Conservation (phyloP, 306 rosid genomes). For the Ziziphus jujuba region DNA sequence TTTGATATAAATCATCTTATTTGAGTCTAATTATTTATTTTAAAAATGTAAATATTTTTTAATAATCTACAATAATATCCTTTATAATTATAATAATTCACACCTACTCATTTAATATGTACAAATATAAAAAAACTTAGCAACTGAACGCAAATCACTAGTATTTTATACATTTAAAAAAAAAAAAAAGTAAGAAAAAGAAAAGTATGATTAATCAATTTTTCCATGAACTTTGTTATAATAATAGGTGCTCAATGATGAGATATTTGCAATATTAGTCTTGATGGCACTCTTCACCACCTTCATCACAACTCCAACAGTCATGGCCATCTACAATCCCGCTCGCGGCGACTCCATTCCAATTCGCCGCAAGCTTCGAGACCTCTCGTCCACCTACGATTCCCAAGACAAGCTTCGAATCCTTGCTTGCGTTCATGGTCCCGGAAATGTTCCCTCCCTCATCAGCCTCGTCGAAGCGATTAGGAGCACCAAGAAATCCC, state of each 20-base stretch:
- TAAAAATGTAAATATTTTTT: too few relatives aligned
- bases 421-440: conserved; percentile 74
- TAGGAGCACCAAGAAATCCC: conserved; percentile 44
- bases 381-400: conserved; percentile 28
- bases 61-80: too few relatives aligned
- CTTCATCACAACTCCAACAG: conserved; percentile 78
- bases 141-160: too few relatives aligned
- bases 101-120: too few relatives aligned
- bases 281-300: conserved; percentile 91
- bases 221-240: too few relatives aligned
- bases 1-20: too few relatives aligned
- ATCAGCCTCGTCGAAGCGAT: conserved; percentile 54
- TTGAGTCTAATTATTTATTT: too few relatives aligned
- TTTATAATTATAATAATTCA: too few relatives aligned
- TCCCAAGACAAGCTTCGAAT: conserved; percentile 44
- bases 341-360: conserved; percentile 35
- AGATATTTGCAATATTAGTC: conserved; percentile 77
- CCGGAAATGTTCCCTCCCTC: conserved; percentile 52
- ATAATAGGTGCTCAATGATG: conserved; percentile 83
- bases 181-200: too few relatives aligned
- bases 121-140: too few relatives aligned
- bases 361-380: conserved; percentile 48
- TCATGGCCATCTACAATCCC: conserved; percentile 72
- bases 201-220: too few relatives aligned
- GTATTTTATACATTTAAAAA: too few relatives aligned